Percentiles rank a stretch among this genome's conserved stretches.
These are phyloP conservation scores for Cryptosporidium andersoni DNA, from an alignment of 169 alveolate species.

Conservation along the genomic window DNA sequence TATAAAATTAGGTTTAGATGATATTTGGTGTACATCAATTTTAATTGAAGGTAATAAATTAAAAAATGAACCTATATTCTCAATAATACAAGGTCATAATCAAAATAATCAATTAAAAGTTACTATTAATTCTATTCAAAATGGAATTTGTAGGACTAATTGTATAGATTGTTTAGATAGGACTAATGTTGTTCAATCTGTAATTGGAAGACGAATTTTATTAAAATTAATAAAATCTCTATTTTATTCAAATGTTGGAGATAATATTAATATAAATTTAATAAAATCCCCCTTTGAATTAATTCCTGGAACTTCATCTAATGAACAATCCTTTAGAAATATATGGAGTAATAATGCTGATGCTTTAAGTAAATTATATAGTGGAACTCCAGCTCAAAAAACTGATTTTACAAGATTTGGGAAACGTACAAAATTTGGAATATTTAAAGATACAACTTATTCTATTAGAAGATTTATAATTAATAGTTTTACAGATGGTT, in stretches of 20 bases:
- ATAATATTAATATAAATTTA: background rate
- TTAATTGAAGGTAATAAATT: slow-evolving; percentile 6
- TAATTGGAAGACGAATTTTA: slow-evolving; percentile 81
- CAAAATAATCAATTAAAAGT: slow-evolving; percentile 51
- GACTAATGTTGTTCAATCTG: slow-evolving; percentile 92
- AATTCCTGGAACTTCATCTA: slow-evolving; percentile 75
- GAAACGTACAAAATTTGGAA: slow-evolving; percentile 86
- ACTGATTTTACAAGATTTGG: slow-evolving; percentile 91
- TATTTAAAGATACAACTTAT: slow-evolving; percentile 83
- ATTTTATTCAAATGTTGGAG: slow-evolving; percentile 64
- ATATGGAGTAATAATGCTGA: slow-evolving; percentile 91
- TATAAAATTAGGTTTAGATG: slow-evolving; percentile 44
- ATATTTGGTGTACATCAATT: slow-evolving; percentile 36
- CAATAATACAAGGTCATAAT: slow-evolving; percentile 41
- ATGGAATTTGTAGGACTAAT: slow-evolving; percentile 93
- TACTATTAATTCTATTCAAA: slow-evolving; percentile 78
- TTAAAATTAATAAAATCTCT: slow-evolving; percentile 72
- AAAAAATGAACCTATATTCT: slow-evolving; percentile 31
- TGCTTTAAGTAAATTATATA: slow-evolving; percentile 83
- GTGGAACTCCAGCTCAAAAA: slow-evolving; percentile 93
- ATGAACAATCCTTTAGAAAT: slow-evolving; percentile 84
- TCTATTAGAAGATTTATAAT: slow-evolving; percentile 69
- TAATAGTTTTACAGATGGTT: slow-evolving; percentile 74
- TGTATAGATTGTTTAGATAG: slow-evolving; percentile 98
- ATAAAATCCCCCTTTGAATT: slow-evolving; percentile 77